phyloP scores from a whole-genome alignment of 192 early-diverging fungal species.

The Geranomyces michiganensis region DNA sequence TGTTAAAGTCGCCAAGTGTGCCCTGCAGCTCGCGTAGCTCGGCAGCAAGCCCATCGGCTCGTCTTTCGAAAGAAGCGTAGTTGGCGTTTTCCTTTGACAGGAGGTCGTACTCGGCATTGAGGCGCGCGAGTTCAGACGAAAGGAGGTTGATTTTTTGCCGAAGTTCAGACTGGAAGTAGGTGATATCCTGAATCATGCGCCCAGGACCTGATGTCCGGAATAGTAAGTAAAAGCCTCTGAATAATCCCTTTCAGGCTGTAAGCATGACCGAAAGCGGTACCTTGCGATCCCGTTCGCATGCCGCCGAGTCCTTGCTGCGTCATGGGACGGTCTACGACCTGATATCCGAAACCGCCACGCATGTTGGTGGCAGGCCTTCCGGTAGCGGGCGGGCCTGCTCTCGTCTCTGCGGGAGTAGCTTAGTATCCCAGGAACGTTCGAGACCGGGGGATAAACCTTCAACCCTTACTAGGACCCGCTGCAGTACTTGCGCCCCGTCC shows the following conservation, averaged over 20 bases:
- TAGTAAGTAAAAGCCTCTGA: not conserved
- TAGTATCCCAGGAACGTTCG: not conserved
- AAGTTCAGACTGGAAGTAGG: conserved; percentile 59
- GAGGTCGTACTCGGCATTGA: conserved; percentile 50
- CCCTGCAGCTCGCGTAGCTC: conserved; percentile 61
- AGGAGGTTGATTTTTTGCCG: conserved; percentile 54
- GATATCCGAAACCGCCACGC: conserved; percentile 35
- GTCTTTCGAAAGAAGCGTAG: conserved; percentile 55
- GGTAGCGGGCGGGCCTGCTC: conserved; percentile 29
- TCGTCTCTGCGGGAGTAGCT: not conserved
- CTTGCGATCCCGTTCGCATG: conserved; percentile 37
- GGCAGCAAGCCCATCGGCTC: conserved; percentile 51
- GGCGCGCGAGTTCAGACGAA: conserved; percentile 45
- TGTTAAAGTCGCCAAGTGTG: conserved; percentile 60
- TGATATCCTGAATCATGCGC: conserved; percentile 54
- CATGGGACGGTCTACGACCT: conserved; percentile 59
- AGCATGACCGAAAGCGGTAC: conserved; percentile 6
- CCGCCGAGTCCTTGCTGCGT: conserved; percentile 67
- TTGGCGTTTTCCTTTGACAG: conserved; percentile 56
- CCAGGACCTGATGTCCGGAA: conserved; percentile 52
- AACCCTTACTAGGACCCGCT: conserved; percentile 19
- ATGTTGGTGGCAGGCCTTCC: conserved; percentile 41
- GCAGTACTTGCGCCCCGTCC: conserved; percentile 31
- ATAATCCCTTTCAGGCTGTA: not conserved
- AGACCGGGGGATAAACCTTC: not conserved